Percentiles rank a stretch among this genome's conserved stretches.
phyloP scores from a whole-genome alignment of 495 filamentous ascomycete genomes.

The Recurvomyces mirabilis region DNA sequence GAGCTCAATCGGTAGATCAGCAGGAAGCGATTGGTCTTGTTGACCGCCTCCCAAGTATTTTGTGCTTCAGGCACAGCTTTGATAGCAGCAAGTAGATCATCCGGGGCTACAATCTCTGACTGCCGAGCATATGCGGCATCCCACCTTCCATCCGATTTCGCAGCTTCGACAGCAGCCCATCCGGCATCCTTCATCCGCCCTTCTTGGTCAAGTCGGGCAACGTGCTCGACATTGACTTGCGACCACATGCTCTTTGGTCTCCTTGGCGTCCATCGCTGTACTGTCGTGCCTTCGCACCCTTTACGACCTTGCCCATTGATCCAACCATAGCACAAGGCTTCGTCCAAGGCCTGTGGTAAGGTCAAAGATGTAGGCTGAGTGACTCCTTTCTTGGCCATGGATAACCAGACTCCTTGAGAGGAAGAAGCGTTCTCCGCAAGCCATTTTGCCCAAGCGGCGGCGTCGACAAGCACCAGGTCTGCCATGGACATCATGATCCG shows the following conservation, averaged over 20 bases:
- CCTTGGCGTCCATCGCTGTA: slow-evolving; percentile 1
- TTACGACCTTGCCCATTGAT: slow-evolving; percentile 1
- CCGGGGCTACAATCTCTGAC: neutral
- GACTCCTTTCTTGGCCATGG: slow-evolving; percentile 5
- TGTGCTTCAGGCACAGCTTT: neutral
- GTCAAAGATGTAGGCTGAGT: slow-evolving; percentile 2
- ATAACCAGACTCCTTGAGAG: slow-evolving; percentile 1
- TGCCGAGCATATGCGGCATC: neutral
- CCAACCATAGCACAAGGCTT: slow-evolving; percentile 8
- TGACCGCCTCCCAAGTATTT: neutral
- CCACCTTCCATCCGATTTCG: slow-evolving; percentile 5
- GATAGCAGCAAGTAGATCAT: neutral
- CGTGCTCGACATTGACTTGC: neutral
- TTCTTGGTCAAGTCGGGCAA: slow-evolving; percentile 1
- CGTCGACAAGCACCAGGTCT: slow-evolving; percentile 1
- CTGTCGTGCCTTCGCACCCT: neutral
- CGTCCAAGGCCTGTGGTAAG: slow-evolving; percentile 1
- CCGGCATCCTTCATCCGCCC: slow-evolving; percentile 1
- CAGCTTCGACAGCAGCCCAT: neutral
- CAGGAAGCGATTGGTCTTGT: neutral
- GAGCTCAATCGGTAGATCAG: neutral
- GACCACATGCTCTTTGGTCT: slow-evolving; percentile 1
- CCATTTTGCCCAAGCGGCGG: neutral
- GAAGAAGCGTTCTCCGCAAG: neutral
- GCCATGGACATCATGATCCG: no score